Evolutionary conservation across 176 grass and related monocot species (phyloP), one percentile per base, ranked within the genome.

Genomic region (Poa annua): DNA sequence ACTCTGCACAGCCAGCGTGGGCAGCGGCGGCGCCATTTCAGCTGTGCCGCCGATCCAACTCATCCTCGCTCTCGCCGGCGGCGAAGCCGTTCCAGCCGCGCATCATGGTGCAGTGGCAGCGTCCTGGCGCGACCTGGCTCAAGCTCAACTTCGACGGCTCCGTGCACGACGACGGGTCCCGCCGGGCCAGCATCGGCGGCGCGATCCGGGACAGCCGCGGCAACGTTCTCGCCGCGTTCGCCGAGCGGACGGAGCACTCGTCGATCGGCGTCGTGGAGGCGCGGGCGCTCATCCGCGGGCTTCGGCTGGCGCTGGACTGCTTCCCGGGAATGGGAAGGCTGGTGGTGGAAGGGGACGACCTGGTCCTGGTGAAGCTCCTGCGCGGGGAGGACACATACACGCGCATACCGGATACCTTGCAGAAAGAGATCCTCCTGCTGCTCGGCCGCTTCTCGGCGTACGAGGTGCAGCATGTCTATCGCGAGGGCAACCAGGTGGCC

Each of bases 181-280:
- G 34, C 74, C 20, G 19, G 6, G 52, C 74, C 0, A 77, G 52
- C 52, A 14, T 77, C n/a, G 74, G 74, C 20, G 74, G 34, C 20
- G 53, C 20, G 6, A 77, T 77, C 34, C 11, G 74, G 3, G 52
- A 38, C 1, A 14, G 52, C 11, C 0, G 4, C 20, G 20, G 34
- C 11, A 33, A 11, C 6, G 53, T 77, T 11, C 33, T 57, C 10
- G 0, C 22, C 34, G 52, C 53, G 6, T 77, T 77, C 52, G 74
- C 34, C 3, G 74, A 77, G 52, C 12, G 33, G 52, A 59, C 34
- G 3, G 20, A 77, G 19, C 74, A 77, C 52, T 22, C 9, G 33
- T 39, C 16, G 32, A 12, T 77, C 3, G 74, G 74, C 74, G 6
- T 77, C 33, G 74, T 77, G 52, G 74, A 77, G 74, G 74, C 52